These are phyloP conservation scores for Aegilops bicornis DNA, from an alignment of 176 grass and related monocot genomes.

Conservation along the genomic window DNA sequence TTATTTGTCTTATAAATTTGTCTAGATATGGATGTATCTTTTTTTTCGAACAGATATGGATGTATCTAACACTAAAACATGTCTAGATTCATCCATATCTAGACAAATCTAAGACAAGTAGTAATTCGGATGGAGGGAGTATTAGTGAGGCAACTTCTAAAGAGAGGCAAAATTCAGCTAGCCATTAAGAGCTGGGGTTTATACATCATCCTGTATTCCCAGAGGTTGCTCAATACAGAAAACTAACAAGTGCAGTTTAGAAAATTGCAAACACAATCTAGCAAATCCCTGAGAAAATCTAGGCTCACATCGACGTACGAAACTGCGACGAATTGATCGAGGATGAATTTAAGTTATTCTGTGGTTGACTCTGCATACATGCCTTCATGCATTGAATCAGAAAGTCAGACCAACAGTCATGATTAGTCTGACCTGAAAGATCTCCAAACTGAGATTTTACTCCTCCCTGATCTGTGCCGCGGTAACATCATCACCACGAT, in stretches of 20 bases:
- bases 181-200: neutral
- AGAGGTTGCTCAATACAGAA: neutral
- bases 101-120: too few relatives aligned
- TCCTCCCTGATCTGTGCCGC: constrained; percentile 24
- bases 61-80: too few relatives aligned
- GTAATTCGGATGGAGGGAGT: too few relatives aligned
- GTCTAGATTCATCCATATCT: too few relatives aligned
- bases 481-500: constrained; percentile 23
- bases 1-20: too few relatives aligned
- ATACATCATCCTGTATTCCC: neutral
- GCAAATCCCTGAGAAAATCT: constrained; percentile 64
- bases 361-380: constrained; percentile 21
- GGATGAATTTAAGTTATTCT: neutral
- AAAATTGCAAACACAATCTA: constrained; percentile 33
- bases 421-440: constrained; percentile 41
- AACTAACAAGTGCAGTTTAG: neutral
- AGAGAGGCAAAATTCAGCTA: neutral
- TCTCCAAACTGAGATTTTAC: constrained; percentile 55
- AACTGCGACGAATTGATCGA: constrained; percentile 31
- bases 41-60: too few relatives aligned
- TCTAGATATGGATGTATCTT: too few relatives aligned
- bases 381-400: constrained; percentile 38
- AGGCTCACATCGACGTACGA: constrained; percentile 24
- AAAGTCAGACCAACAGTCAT: constrained; percentile 40
- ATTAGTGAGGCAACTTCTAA: too few relatives aligned